Evolutionary conservation across 2,329 filamentous ascomycete genomes (phyloP).

Genomic region (Penicillium sp.): DNA sequence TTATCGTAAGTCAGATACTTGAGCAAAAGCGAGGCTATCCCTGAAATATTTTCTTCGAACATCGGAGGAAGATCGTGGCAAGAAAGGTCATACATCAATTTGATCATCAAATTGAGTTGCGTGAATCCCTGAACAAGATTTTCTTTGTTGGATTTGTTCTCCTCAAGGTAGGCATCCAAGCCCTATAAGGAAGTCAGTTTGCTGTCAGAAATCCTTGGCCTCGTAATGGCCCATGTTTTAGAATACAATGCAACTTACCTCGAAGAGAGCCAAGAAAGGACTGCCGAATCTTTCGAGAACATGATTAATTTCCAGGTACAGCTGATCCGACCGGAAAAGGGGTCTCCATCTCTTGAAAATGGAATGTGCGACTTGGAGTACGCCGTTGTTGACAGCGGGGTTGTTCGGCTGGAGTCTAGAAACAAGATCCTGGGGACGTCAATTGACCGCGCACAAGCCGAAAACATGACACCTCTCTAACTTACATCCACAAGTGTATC

Average conservation of each 20-base stretch:
- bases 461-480: conserved; percentile 8
- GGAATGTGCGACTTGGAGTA: conserved; percentile 92
- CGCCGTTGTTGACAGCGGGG: conserved; percentile 78
- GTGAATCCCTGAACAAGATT: conserved; percentile 70
- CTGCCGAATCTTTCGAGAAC: conserved; percentile 75
- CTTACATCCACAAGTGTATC: conserved; percentile 76
- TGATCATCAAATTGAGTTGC: conserved; percentile 77
- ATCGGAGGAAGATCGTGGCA: conserved; percentile 90
- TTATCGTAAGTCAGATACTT: conserved; percentile 92
- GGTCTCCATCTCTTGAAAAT: conserved; percentile 96
- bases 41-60: conserved; percentile 77
- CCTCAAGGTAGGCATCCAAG: conserved; percentile 62
- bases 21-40: conserved; percentile 70
- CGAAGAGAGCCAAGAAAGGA: conserved; percentile 72
- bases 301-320: conserved; percentile 94
- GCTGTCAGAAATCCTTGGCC: conserved; percentile 33
- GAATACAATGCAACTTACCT: conserved; percentile 49
- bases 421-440: conserved; percentile 68
- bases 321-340: conserved; percentile 80
- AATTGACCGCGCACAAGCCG: too few species aligned
- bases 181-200: too few species aligned
- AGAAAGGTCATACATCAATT: conserved; percentile 93
- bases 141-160: conserved; percentile 65
- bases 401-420: conserved; percentile 74
- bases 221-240: too few species aligned